These are phyloP conservation scores for Inga laurina DNA, from an alignment of 306 rosid genomes.

Conservation along the genomic window DNA sequence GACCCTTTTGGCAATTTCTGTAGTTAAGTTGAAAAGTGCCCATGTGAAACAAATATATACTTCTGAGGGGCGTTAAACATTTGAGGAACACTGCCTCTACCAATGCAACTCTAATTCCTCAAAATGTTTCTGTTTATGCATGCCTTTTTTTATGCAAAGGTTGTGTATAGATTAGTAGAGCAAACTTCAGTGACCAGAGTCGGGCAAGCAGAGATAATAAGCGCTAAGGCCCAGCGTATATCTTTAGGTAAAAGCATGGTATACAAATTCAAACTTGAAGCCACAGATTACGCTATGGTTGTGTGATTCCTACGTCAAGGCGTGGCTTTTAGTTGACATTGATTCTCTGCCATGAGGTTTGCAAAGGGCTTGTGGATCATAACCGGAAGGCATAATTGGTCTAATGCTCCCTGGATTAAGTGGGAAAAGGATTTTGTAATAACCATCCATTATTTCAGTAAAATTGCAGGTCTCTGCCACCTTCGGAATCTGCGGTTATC, in stretches of 20 bases:
- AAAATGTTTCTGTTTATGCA: neutral
- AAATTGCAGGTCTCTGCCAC: slow-evolving; percentile 85
- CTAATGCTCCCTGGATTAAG: slow-evolving; percentile 85
- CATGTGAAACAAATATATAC: neutral
- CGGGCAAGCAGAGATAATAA: too few relatives aligned
- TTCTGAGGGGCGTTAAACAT: neutral
- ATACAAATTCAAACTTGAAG: neutral
- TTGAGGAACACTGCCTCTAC: neutral
- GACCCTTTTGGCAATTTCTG: neutral
- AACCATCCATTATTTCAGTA: slow-evolving; percentile 76
- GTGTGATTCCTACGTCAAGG: neutral
- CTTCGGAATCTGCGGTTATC: slow-evolving; percentile 64
- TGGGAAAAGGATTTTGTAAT: slow-evolving; percentile 77
- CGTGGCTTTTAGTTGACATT: slow-evolving; percentile 29
- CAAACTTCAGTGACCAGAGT: neutral
- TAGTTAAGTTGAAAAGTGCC: neutral
- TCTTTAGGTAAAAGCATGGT: neutral
- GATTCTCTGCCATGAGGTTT: slow-evolving; percentile 66
- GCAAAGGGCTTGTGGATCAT: slow-evolving; percentile 49
- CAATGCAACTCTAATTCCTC: neutral
- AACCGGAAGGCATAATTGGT: slow-evolving; percentile 64
- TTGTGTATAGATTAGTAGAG: neutral
- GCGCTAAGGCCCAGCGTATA: neutral
- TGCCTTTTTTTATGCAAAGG: neutral
- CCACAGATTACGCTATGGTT: neutral